Evolutionary conservation across 169 alveolate species (phyloP).

Genomic region (Cryptosporidium sp.): DNA sequence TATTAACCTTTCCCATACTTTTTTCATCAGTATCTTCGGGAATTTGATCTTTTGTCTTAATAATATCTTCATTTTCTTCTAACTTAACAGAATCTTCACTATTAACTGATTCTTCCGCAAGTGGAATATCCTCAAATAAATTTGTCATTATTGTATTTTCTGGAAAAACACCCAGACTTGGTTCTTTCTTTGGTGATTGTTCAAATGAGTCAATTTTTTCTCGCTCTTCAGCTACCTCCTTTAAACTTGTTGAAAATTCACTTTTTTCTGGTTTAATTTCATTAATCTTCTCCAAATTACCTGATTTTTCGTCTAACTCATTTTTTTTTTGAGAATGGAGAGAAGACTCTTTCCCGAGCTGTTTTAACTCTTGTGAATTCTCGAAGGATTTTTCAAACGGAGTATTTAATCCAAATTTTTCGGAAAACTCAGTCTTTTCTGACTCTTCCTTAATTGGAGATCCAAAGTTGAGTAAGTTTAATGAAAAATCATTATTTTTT

Average conservation of each 20-base stretch:
- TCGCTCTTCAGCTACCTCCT: neutral
- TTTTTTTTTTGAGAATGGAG: neutral
- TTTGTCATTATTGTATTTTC: neutral
- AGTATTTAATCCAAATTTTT: neutral
- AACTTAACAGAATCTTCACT: neutral
- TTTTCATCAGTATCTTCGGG: neutral
- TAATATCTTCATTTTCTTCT: neutral
- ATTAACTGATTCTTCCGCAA: neutral
- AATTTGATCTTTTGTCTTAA: no score
- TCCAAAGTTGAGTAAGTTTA: constrained; percentile 4
- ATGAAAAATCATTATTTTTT: neutral
- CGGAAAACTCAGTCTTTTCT: neutral
- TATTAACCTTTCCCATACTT: neutral
- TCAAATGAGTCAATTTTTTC: neutral
- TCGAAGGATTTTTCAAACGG: neutral
- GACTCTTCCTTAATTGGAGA: neutral
- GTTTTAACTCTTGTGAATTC: neutral
- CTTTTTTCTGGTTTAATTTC: neutral
- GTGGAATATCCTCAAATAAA: neutral
- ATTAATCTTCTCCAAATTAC: neutral
- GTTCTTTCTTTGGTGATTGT: neutral
- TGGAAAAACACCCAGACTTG: neutral
- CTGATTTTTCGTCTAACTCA: neutral
- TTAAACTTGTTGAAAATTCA: neutral
- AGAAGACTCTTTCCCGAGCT: neutral